Evolutionary conservation across 805 yeast species (phyloP), one percentile per base, ranked within the genome.

Genomic region (Phaffomyces opuntiae): DNA sequence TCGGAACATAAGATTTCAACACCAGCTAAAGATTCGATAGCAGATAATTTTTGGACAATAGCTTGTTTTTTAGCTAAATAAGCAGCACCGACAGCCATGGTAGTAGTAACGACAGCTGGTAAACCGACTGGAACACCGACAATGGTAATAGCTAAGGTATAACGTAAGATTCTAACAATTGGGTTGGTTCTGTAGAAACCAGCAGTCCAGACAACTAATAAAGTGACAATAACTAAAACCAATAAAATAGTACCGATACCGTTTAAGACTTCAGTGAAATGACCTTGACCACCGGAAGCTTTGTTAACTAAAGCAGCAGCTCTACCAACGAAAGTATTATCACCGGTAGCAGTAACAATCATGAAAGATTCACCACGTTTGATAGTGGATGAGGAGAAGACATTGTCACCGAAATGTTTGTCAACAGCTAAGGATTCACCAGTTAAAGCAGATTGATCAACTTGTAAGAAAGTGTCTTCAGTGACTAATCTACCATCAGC

Each of bases 41-140:
- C 96, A 69, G 96, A 86, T 65, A 89, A 78, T 70, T 89, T 89
- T 74, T 89, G 96, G 63, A 89, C 97, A 78, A 89, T 89, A 60
- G 96, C 96, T 74, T 87, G 87, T 74, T 88, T 89, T 81, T 88
- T 87, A 63, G 96, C 96, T 66, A 89, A 77, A 84, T 89, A 87
- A 67, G 96, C 96, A 70, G 96, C 97, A 82, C 97, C 97, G 73
- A 90, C 97, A 71, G 97, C 97, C 96, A 89, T 88, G 69, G 96
- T 89, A 63, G 96, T 89, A 77, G 96, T 89, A 59, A 88, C 96
- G 66, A 89, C 96, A 69, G 96, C 96, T 70, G 96, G 96, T 69
- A 89, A 81, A 85, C 96, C 96, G 59, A 89, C 96, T 69, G 96
- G 96, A 61, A 89, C 96, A 83, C 96, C 96, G 62, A 89, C 83